Conservation (phyloP, 768 basidiomycete genomes). For the Mycena maculata region DNA sequence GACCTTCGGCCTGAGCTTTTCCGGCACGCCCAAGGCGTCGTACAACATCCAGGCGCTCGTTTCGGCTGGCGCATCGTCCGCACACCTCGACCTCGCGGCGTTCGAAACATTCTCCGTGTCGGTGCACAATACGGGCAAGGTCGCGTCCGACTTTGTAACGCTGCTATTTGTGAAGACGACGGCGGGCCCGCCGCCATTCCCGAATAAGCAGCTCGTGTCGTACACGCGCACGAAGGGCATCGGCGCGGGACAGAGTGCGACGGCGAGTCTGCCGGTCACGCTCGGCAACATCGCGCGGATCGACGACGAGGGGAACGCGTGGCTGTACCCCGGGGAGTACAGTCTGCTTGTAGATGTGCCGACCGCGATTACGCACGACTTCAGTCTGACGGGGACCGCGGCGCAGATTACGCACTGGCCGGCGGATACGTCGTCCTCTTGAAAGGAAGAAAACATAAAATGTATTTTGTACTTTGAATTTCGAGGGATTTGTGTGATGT, state of each 20-base stretch:
- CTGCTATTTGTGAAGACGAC: conserved; percentile 62
- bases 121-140: conserved; percentile 61
- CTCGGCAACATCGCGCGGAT: conserved; percentile 30
- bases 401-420: conserved; percentile 25
- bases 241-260: conserved; percentile 41
- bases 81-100: conserved; percentile 53
- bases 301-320: conserved; percentile 21
- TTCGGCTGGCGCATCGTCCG: conserved; percentile 31
- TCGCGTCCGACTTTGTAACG: conserved; percentile 66
- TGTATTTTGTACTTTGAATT: too few species aligned
- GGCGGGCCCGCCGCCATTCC: conserved; percentile 61
- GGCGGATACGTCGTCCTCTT: background rate
- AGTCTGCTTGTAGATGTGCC: conserved; percentile 30
- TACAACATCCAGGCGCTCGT: conserved; percentile 59
- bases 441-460: background rate
- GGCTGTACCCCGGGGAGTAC: conserved; percentile 31
- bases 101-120: conserved; percentile 63
- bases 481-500: too few species aligned
- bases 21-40: conserved; percentile 43
- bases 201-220: conserved; percentile 62
- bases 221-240: conserved; percentile 58
- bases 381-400: conserved; percentile 24
- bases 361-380: conserved; percentile 23
- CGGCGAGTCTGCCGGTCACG: conserved; percentile 27
- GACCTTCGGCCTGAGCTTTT: conserved; percentile 57